These are phyloP conservation scores for Cyclocybe cylindracea DNA, from an alignment of 768 basidiomycete genomes.

Conservation along the genomic window DNA sequence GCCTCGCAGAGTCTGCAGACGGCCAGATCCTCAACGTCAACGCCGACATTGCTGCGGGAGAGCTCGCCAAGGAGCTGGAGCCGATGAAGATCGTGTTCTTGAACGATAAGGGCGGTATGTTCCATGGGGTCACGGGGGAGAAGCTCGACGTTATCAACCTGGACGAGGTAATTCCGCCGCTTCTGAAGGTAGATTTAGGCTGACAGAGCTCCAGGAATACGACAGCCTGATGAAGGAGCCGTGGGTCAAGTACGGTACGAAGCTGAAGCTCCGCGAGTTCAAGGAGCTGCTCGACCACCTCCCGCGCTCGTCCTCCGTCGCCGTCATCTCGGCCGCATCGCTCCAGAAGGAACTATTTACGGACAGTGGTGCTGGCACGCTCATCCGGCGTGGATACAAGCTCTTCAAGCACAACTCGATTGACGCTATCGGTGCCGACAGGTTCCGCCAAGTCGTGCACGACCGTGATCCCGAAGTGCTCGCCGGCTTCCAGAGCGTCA, in stretches of 20 bases:
- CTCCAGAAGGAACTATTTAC: slow-evolving; percentile 99
- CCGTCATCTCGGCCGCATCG: slow-evolving; percentile 90
- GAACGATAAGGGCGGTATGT: slow-evolving; percentile 97
- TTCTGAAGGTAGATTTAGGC: background rate
- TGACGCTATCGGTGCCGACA: slow-evolving; percentile 86
- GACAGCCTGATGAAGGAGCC: slow-evolving; percentile 95
- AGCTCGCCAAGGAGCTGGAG: slow-evolving; percentile 96
- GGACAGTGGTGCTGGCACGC: slow-evolving; percentile 95
- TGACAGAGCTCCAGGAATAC: slow-evolving; percentile 67
- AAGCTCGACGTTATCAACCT: slow-evolving; percentile 96
- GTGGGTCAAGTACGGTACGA: slow-evolving; percentile 99
- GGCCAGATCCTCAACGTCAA: slow-evolving; percentile 99
- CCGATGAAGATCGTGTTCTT: slow-evolving; percentile 98
- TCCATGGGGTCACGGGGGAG: slow-evolving; percentile 96
- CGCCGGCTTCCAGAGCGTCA: slow-evolving; percentile 79
- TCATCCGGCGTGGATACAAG: slow-evolving; percentile 98
- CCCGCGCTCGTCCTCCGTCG: slow-evolving; percentile 96
- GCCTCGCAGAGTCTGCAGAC: slow-evolving; percentile 89
- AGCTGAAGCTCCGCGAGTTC: slow-evolving; percentile 98
- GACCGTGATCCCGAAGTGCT: slow-evolving; percentile 94
- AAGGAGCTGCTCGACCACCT: slow-evolving; percentile 98
- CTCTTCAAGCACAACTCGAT: slow-evolving; percentile 87
- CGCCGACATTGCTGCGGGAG: slow-evolving; percentile 97
- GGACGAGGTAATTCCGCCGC: slow-evolving; percentile 69
- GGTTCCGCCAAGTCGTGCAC: slow-evolving; percentile 91